A percentile compares a stretch with the other conserved stretches of the same genome.
Evolutionary conservation across 2,329 filamentous ascomycete species (phyloP).

Genomic region (Aspergillus chevalieri): DNA sequence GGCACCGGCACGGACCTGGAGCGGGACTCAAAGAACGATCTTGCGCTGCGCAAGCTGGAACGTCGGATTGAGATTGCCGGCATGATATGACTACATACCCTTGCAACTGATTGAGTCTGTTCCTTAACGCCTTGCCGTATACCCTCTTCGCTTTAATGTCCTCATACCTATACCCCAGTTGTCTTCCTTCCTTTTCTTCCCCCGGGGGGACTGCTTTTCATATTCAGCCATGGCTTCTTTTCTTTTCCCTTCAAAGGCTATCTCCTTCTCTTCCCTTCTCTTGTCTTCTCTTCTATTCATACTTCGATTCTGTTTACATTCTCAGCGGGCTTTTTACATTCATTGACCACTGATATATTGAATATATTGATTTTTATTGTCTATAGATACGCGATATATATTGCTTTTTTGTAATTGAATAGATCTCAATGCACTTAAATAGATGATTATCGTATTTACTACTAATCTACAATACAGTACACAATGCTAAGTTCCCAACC

Average conservation of each 20-base stretch:
- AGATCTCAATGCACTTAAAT: no score
- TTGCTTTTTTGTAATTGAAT: no score
- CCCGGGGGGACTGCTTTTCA: background rate
- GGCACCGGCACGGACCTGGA: conserved; percentile 22
- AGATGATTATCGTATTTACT: background rate
- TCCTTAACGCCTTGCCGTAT: background rate
- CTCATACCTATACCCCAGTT: background rate
- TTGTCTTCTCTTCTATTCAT: background rate
- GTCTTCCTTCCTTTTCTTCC: background rate
- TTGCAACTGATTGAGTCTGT: background rate
- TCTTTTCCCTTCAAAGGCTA: conserved; percentile 6
- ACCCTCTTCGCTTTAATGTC: background rate
- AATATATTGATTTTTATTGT: no score
- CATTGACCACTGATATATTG: no score
- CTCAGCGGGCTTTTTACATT: no score
- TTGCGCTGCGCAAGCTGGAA: conserved; percentile 22
- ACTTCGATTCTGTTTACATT: background rate
- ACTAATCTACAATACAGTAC: background rate
- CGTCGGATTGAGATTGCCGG: conserved; percentile 19
- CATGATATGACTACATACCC: conserved; percentile 22
- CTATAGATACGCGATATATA: no score
- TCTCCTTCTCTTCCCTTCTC: conserved; percentile 12
- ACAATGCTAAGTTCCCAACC: background rate
- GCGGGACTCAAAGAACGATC: conserved; percentile 9
- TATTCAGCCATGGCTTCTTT: background rate